Base-by-base conservation (phyloP, 2,329 filamentous ascomycete species). In the Elsinoe australis region DNA sequence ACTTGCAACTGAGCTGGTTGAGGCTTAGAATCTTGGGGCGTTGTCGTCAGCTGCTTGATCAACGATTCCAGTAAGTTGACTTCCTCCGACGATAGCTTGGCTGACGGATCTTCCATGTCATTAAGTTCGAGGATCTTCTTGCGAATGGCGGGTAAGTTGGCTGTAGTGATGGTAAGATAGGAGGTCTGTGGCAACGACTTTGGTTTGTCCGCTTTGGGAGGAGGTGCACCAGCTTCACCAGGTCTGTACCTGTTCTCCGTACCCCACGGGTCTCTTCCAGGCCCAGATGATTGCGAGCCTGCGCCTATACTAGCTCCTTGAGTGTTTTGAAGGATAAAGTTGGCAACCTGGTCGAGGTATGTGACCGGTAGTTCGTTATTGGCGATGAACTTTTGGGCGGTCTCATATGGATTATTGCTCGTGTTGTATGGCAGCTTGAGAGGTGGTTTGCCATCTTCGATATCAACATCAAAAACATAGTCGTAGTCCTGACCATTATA, bases 401-500 rank as follows among this genome's bases (percentile, higher is more conserved):
- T 83, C 57, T 95, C 86, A 64, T 94, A 96, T 0, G 88, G 87
- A 56, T 95, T 95, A 61, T 95, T 84, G 1, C 85, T 87, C 9
- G 90, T 74, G 62, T 96, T 95, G 67, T 85, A 96, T 0, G 90
- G 88, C n/a, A 96, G 74, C 65, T 95, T 95, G 36, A 96, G 72
- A 0, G 90, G 80, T 9, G 90, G 89, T 60, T 94, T 90, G 46
- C 88, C 90, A 59, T 95, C 90, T 63, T 95, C 87, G 53, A 95
- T 94, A 58, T 95, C 89, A 19, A 95, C 89, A 60, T 95, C 89
- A 56, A 96, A 96, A 6, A 98, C 89, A 59, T 84, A 95, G 62
- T 98, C 92, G 63, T 94, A 98, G 52, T 90, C 85, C 61, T 94
- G 79, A 24, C 90, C 90, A 1, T 85, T 73, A 61, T 90, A 83